Conservation (phyloP, 2,329 filamentous ascomycete species). For the Epichloe baconii region DNA sequence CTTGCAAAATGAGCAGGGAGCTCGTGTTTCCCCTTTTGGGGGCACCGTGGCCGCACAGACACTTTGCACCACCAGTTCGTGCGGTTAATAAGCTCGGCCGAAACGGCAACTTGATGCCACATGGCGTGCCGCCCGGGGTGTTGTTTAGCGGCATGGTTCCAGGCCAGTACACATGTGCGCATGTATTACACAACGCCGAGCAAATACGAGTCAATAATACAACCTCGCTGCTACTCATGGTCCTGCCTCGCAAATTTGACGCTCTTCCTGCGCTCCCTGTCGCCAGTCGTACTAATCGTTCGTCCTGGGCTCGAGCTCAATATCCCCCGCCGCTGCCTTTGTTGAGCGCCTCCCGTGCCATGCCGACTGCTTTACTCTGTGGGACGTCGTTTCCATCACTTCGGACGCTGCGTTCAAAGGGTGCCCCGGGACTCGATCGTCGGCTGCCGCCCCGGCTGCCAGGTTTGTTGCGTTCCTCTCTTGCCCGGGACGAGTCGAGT, state of each 20-base stretch:
- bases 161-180: neutral
- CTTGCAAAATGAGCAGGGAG: no score
- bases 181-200: neutral
- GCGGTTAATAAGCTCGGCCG: no score
- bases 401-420: slow-evolving; percentile 12
- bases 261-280: slow-evolving; percentile 47
- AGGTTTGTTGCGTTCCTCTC: slow-evolving; percentile 13
- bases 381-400: slow-evolving; percentile 41
- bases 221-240: neutral
- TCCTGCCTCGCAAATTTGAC: slow-evolving; percentile 44
- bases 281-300: slow-evolving; percentile 17
- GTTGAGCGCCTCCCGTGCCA: slow-evolving; percentile 40
- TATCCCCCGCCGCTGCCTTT: slow-evolving; percentile 22
- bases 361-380: slow-evolving; percentile 48
- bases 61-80: no score
- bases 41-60: no score
- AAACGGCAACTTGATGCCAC: no score
- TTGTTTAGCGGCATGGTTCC: no score
- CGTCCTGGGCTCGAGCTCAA: slow-evolving; percentile 38
- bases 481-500: slow-evolving; percentile 23
- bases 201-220: neutral
- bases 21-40: no score
- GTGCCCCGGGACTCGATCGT: slow-evolving; percentile 15
- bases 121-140: no score
- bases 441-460: slow-evolving; percentile 8